Evolutionary conservation across 106 monocot species (phyloP).

Genomic region (Iris macrosiphon): DNA sequence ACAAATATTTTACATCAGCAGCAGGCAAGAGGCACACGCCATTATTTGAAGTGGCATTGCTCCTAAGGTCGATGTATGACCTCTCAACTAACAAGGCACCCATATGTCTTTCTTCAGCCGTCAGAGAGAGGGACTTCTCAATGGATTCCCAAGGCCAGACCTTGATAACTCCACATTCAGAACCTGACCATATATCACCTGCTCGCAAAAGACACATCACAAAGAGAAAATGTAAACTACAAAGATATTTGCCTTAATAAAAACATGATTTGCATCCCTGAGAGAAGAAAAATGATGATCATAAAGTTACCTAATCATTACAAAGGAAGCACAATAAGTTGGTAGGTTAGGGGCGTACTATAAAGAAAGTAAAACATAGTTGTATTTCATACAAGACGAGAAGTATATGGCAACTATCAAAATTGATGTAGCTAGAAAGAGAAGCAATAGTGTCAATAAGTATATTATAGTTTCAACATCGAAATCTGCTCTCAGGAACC

Average conservation of each 20-base stretch:
- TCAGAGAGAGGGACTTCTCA: constrained; percentile 32
- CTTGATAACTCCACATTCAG: constrained; percentile 49
- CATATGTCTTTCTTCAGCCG: constrained; percentile 41
- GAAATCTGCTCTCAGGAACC: no score
- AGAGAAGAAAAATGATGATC: no score
- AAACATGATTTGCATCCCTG: no score
- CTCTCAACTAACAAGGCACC: constrained; percentile 48
- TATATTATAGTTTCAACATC: no score
- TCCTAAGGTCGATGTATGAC: constrained; percentile 46
- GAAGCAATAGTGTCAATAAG: no score
- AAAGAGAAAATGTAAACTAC: not conserved
- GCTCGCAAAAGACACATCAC: not conserved
- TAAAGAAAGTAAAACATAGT: no score
- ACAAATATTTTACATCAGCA: constrained; percentile 40
- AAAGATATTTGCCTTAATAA: not conserved
- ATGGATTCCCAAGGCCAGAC: constrained; percentile 51
- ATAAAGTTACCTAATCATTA: no score
- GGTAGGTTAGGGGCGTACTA: no score
- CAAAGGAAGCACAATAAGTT: no score
- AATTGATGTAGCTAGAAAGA: no score
- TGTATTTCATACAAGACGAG: no score
- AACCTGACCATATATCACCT: constrained; percentile 68
- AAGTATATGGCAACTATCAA: no score
- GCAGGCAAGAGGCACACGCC: constrained; percentile 40
- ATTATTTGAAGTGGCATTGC: constrained; percentile 27